Evolutionary conservation across 2,329 filamentous ascomycete genomes (phyloP).

Genomic region (Neofusicoccum sp.): DNA sequence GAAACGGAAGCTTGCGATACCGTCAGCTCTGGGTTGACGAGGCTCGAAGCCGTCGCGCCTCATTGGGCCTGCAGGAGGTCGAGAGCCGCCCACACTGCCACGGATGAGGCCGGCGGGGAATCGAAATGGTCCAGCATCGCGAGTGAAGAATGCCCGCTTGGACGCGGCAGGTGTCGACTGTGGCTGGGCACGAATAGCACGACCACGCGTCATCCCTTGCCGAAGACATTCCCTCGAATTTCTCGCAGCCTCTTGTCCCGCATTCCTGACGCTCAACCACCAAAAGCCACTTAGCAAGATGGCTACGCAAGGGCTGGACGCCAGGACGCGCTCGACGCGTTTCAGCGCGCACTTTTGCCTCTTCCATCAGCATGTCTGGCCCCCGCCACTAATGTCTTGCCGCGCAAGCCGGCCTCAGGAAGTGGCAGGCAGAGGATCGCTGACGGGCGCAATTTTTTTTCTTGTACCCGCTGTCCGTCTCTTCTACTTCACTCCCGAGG

Average conservation of each 20-base stretch:
- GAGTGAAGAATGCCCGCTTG: conserved; percentile 22
- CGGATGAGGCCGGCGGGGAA: conserved; percentile 49
- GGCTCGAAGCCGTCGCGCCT: conserved; percentile 46
- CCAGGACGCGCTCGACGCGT: conserved; percentile 27
- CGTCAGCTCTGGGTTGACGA: conserved; percentile 57
- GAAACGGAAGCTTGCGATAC: conserved; percentile 50
- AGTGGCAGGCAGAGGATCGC: conserved; percentile 24
- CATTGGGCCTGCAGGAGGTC: conserved; percentile 50
- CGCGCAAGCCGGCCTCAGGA: conserved; percentile 33
- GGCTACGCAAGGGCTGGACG: conserved; percentile 29
- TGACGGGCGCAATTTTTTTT: conserved; percentile 7
- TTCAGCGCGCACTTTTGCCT: conserved; percentile 27
- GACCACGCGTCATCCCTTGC: conserved; percentile 34
- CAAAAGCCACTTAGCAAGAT: conserved; percentile 21
- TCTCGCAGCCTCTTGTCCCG: conserved; percentile 26
- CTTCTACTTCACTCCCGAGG: conserved; percentile 15
- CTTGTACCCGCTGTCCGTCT: conserved; percentile 25
- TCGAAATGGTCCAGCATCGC: conserved; percentile 33
- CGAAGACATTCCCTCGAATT: conserved; percentile 20
- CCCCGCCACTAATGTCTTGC: conserved; percentile 26
- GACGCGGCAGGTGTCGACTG: background rate
- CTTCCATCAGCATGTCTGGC: conserved; percentile 23
- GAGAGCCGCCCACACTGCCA: conserved; percentile 52
- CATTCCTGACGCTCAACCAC: conserved; percentile 33
- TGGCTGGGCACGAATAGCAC: conserved; percentile 26